Base-by-base conservation (phyloP, 495 filamentous ascomycete genomes). In the Cercophora samala region DNA sequence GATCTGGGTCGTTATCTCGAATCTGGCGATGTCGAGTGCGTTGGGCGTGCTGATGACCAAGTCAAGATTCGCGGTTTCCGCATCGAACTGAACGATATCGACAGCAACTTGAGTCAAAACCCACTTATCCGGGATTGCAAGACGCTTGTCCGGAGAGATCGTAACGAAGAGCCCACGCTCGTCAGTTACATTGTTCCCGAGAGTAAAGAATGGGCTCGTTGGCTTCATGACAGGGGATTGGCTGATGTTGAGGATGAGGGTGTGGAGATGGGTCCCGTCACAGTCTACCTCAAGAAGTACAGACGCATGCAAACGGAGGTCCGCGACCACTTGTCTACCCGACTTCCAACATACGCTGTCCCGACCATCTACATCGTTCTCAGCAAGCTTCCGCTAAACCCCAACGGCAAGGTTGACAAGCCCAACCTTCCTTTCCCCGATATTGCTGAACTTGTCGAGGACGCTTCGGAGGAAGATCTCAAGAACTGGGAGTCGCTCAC, bases 1-100 rank as follows among this genome's bases (percentile, higher is more conserved):
- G 92, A 96, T 75, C 80, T 97, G 2, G 93, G 92, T 11, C 79
- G 88, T 18, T 96, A 91, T 68, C 85, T 86, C 52, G 84, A 87
- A 4, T 84, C 89, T 60, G 95, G 93, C 52, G 87, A 89, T 69
- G 88, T 91, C 29, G 89, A 90, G 68, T 90, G 86, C 70, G 84
- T 86, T 25, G 93, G 93, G 21, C 87, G 95, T 60, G 90, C 87
- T 11, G 95, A 99, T 72, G 85, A 92, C 70, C 95, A 98, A 71
- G 90, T 97, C 74, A 97, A 97, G 81, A 96, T 98, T 68, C 89
- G 94, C 61, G 94, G 94, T 5, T 97, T 98, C 82, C 84, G 94
- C 62, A 96, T 98, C 70, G 94, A 98, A 77, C 88, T 98, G 26
- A 91, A 91, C 67, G 95, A 98, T 63, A 97, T 97, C 65, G 93